Base-by-base conservation (phyloP, 1,284 basidiomycete species). In the Ustilago tritici region DNA sequence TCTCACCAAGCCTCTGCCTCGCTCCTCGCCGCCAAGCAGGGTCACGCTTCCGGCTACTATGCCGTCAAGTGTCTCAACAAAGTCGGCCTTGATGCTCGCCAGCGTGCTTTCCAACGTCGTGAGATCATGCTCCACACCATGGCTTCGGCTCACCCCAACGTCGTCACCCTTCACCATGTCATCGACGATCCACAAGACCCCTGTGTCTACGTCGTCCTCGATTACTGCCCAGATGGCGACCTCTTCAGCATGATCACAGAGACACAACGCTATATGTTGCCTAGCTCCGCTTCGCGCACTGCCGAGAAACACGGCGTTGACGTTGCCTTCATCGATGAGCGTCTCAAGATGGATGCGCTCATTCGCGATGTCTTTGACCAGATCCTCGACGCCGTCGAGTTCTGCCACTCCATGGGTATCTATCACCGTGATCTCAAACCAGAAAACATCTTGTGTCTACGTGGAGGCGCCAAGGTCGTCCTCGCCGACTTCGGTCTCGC, bases 341-440 rank as follows among this genome's bases (percentile, higher is more conserved):
- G 82, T 23, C 53, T 61, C 19, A 60, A 77, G 34, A 84, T 83
- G 82, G 84, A 85, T 50, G 55, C 62, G 4, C 65, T 83, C 53
- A 81, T 85, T 62, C 81, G 80, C 47, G 70, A 79, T 53, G 84
- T 86, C 61, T 85, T 85, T 50, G 71, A 76, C 57, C 85, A 86
- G 87, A 91, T 98, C 86, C 90, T 98, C 82, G 95, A 96, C 81
- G 93, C 95, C 55, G 93, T 98, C 83, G 92, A 95, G 78, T 93
- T 93, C 87, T 91, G 91, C 82, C 91, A 92, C 83, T 81, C 83
- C 23, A 85, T 88, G 56, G 90, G 90, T 34, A 94, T 98, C 86
- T 97, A 93, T 89, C 96, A 98, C 87, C 93, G 96, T 63, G 96
- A 98, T 87, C 89, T 99, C 83, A 99, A 98, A 89, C 96, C 96